Conservation (phyloP, 2,329 filamentous ascomycete species). For the Alternaria ventricosa region DNA sequence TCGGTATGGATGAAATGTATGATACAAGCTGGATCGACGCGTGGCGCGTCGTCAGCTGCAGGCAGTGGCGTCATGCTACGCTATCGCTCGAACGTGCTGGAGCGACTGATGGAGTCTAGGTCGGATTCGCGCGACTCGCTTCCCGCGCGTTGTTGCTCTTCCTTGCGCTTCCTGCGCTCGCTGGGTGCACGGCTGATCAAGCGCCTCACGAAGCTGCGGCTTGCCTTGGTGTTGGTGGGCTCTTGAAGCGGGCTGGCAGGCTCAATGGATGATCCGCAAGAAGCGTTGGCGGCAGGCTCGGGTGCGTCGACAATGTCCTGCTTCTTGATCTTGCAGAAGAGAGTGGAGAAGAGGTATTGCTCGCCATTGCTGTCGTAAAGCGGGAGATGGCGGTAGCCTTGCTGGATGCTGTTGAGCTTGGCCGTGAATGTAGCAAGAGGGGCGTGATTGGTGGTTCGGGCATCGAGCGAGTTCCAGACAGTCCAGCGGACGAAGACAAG, state of each 20-base stretch:
- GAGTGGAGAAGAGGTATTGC: constrained; percentile 90
- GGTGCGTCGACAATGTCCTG: constrained; percentile 56
- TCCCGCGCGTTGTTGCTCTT: constrained; percentile 33
- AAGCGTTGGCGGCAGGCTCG: constrained; percentile 28
- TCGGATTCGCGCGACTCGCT: constrained; percentile 45
- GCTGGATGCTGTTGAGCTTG: constrained; percentile 86
- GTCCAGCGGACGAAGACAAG: constrained; percentile 93
- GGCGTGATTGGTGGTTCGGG: constrained; percentile 68
- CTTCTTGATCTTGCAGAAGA: constrained; percentile 87
- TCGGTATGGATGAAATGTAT: constrained; percentile 29
- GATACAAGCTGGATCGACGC: constrained; percentile 28
- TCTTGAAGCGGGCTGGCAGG: constrained; percentile 38
- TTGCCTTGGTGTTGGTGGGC: constrained; percentile 40
- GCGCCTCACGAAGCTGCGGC: constrained; percentile 48
- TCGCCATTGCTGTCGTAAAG: constrained; percentile 88
- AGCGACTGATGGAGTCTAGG: constrained; percentile 42
- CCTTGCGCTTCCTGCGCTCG: constrained; percentile 48
- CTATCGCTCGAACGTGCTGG: constrained; percentile 46
- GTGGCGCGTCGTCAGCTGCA: constrained; percentile 30
- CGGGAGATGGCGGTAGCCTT: constrained; percentile 91
- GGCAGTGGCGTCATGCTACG: constrained; percentile 20
- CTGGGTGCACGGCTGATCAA: constrained; percentile 54
- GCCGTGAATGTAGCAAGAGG: constrained; percentile 89
- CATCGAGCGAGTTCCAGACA: constrained; percentile 84
- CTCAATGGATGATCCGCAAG: constrained; percentile 36